Evolutionary conservation across 2,329 filamentous ascomycete genomes (phyloP), one percentile per base, ranked within the genome.

Genomic region (Penicillium thymicola): DNA sequence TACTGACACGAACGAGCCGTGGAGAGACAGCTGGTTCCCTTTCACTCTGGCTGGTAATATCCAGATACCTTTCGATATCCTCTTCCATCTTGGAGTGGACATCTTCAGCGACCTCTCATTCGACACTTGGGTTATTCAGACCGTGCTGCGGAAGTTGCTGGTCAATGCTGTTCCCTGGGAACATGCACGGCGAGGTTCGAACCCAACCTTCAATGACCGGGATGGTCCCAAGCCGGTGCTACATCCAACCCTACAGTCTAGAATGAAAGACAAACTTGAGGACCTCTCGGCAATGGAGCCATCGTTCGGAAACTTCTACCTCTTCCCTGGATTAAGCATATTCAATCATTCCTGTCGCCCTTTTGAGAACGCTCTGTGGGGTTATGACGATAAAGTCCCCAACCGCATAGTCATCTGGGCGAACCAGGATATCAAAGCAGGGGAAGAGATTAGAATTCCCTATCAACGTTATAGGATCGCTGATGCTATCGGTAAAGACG

Each of bases 61-160:
- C 34, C 63, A 63, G n/a, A 67, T 75, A 4, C 72, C 72, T 0
- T 74, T 74, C 44, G 67, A 74, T 51, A 75, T 74, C 18, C 60
- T 75, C 14, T 60, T 66, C 30, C 58, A 58, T 13, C 63, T 75
- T 14, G 72, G 72, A 2, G 70, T 75, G 8, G 66, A 75, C 41
- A 73, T 75, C 16, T 75, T 74, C 59, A 62, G 68, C 11, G 70
- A 75, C 45, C 59, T 74, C 18, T 59, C 63, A 6, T 75, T 74
- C 47, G 72, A 75, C 54, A 75, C 70, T 2, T 75, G 72, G 72
- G 63, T 69, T 9, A 71, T 74, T 49, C 72, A 75, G 34, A 62
- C 59, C 1, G 65, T 71, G 5, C 46, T 75, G 16, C 58, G 67
- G 21, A 75, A 74, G 52, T 54, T 75, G 2, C 59, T 72, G 1